Conservation (phyloP, 2,329 filamentous ascomycete genomes). For the Colletotrichum viniferum region DNA sequence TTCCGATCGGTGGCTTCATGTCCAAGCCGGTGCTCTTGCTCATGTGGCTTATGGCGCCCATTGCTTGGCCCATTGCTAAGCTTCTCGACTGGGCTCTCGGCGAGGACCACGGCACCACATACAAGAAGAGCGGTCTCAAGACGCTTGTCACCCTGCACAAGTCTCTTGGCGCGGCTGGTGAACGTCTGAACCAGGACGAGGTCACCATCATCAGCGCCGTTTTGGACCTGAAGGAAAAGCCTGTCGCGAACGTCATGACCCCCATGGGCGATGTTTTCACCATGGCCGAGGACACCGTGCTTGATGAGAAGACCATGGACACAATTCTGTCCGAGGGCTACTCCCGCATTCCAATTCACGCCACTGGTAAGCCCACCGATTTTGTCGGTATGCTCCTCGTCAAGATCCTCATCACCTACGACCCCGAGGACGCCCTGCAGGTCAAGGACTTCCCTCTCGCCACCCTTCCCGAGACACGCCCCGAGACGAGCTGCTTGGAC, state of each 20-base stretch:
- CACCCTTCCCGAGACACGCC: conserved; percentile 91
- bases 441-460: conserved; percentile 92
- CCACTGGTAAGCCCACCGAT: conserved; percentile 80
- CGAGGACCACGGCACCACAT: conserved; percentile 88
- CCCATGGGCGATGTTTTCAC: conserved; percentile 98
- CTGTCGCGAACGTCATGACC: conserved; percentile 96
- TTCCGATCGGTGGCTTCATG: conserved; percentile 95
- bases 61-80: conserved; percentile 95
- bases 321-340: conserved; percentile 92
- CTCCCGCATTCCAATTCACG: conserved; percentile 93
- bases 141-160: conserved; percentile 95
- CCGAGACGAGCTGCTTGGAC: conserved; percentile 94
- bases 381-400: conserved; percentile 98
- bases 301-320: conserved; percentile 95
- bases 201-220: conserved; percentile 99
- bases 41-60: conserved; percentile 90
- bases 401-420: conserved; percentile 98
- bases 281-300: conserved; percentile 90
- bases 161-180: conserved; percentile 82
- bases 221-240: conserved; percentile 93
- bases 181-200: conserved; percentile 94
- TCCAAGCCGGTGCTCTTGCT: conserved; percentile 82
- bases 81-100: conserved; percentile 92
- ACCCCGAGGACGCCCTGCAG: conserved; percentile 87
- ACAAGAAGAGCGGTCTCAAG: conserved; percentile 98